These are phyloP conservation scores for Cytospora piceae DNA, from an alignment of 2,329 filamentous ascomycete species.

Conservation along the genomic window DNA sequence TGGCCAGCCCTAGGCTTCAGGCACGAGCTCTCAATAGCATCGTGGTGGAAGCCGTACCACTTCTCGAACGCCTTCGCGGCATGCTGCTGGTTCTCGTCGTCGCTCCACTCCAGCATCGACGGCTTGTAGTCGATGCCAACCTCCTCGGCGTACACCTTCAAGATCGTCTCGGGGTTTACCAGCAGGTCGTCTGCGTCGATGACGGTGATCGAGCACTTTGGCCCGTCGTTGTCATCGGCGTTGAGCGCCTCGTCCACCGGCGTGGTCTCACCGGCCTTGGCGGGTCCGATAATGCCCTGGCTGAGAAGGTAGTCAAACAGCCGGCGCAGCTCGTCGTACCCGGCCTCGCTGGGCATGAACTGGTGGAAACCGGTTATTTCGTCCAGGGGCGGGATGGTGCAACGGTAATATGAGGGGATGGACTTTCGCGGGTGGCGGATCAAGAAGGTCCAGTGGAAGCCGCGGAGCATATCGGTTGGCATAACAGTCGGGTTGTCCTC, in stretches of 20 bases:
- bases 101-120: constrained; percentile 84
- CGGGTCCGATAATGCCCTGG: constrained; percentile 71
- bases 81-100: constrained; percentile 68
- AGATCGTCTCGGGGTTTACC: constrained; percentile 76
- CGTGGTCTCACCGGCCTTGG: constrained; percentile 52
- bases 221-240: constrained; percentile 27
- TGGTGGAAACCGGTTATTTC: constrained; percentile 81
- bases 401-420: constrained; percentile 93
- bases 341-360: constrained; percentile 87
- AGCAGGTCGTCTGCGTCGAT: constrained; percentile 94
- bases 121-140: constrained; percentile 77
- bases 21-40: constrained; percentile 81
- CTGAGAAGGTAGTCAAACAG: constrained; percentile 83
- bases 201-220: constrained; percentile 65
- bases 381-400: constrained; percentile 85
- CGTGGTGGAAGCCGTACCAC: constrained; percentile 96
- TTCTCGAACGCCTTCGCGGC: constrained; percentile 86
- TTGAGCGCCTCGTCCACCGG: constrained; percentile 34
- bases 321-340: constrained; percentile 84
- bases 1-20: constrained; percentile 71
- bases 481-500: constrained; percentile 82
- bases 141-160: constrained; percentile 79
- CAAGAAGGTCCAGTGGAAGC: constrained; percentile 93
- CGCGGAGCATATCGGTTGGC: constrained; percentile 71
- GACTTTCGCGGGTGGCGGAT: constrained; percentile 93